Evolutionary conservation across 495 filamentous ascomycete species (phyloP), one percentile per base, ranked within the genome.

Genomic region (Aspergillus cavernicola): DNA sequence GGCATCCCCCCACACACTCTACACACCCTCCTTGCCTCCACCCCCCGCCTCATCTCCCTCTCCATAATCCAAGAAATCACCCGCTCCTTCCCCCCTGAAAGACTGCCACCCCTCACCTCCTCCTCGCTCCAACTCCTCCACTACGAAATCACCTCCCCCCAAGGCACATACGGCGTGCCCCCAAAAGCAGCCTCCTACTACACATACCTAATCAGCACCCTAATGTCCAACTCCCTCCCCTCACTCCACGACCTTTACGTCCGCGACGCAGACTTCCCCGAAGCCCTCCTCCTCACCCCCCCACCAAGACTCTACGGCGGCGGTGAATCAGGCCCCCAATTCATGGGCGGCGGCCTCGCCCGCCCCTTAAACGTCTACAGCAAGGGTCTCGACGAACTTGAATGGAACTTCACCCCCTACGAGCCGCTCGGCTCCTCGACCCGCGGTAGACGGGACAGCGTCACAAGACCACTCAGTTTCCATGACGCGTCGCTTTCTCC

Each of bases 381-480:
- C 65, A 96, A 95, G 70, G 87, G 88, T 22, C 77, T 90, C 16
- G 85, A 91, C 54, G 89, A 91, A 59, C 73, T 89, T 18, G 89
- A 92, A 57, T 96, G 91, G 91, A 86, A 87, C 56, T 87, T 91
- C 63, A 86, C 83, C 0, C 70, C 77, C 6, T 75, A 85, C 55
- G 69, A 77, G 5, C 82, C 81, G 3, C 31, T 47, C 0, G 44
- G 44, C 0, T 64, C 72, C 4, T 52, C 68, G 4, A 65, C 63
- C 0, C 44, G 62, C 13, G 66, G 65, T 12, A 68, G 65, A 6
- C 62, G 63, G 3, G 67, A 65, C 28, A 52, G 72, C 35, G 66
- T 66, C 6, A 82, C 77, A 2, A 70, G 80, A 13, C 83, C 83
- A 0, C 66, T 83, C 6, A 80, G 75, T 58, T 71, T 82, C 36